Conservation (phyloP, 306 rosid genomes). For the Quercus engelmannii region DNA sequence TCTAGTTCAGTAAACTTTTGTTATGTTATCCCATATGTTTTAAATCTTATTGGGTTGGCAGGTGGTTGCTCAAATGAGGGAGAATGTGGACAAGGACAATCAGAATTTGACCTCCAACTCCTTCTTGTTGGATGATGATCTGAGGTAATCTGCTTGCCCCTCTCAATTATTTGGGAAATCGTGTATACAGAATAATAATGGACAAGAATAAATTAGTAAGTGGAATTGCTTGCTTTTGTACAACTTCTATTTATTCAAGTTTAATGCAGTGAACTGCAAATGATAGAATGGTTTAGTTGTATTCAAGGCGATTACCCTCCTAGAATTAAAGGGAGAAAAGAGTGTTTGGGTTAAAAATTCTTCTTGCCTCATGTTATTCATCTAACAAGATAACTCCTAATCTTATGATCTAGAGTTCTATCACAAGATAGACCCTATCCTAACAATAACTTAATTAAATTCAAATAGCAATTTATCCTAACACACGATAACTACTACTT, state of each 20-base stretch:
- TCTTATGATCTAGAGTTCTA: too few relatives aligned
- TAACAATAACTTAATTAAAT: too few relatives aligned
- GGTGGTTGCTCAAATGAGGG: slow-evolving; percentile 99
- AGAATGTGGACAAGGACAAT: slow-evolving; percentile 80
- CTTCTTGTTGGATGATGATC: slow-evolving; percentile 95
- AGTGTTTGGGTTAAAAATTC: too few relatives aligned
- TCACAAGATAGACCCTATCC: too few relatives aligned
- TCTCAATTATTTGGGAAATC: slow-evolving; percentile 5
- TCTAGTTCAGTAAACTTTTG: slow-evolving; percentile 11
- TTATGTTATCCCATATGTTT: slow-evolving; percentile 4
- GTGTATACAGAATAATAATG: slow-evolving; percentile 3
- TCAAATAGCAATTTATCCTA: too few relatives aligned
- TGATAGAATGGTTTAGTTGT: too few relatives aligned
- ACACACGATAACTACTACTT: too few relatives aligned
- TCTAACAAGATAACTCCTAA: too few relatives aligned
- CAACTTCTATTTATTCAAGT: neutral
- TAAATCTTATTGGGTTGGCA: slow-evolving; percentile 37
- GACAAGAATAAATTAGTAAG: slow-evolving; percentile 14
- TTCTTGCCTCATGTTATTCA: too few relatives aligned
- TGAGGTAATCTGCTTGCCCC: slow-evolving; percentile 56
- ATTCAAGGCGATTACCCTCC: too few relatives aligned
- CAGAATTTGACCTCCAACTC: slow-evolving; percentile 89
- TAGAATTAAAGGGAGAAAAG: too few relatives aligned
- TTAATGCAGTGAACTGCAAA: too few relatives aligned
- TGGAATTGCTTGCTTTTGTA: neutral